Base-by-base conservation (phyloP, 208 protist genomes). In the Trypanosoma melophagium region DNA sequence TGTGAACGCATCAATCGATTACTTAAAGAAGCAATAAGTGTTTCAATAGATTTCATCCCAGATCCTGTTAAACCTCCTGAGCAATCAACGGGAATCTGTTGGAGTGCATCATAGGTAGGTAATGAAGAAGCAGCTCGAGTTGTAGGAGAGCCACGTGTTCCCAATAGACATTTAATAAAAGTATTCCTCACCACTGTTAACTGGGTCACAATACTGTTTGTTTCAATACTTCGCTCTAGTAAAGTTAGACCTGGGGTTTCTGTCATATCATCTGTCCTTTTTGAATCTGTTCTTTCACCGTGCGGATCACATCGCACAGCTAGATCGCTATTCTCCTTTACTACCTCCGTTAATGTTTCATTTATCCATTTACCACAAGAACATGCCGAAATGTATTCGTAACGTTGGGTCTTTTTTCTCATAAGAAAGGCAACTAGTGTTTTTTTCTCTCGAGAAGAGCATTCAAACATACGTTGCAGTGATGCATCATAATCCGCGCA, bases 111-210 rank as follows among this genome's bases (percentile, higher is more conserved):
- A 9, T 56, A 28, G 3, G n/a, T 28, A 3, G 21, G 5, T n/a
- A 21, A 3, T 9, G 41, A 40, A n/a, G 24, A 17, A 53, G 3
- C 10, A 25, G 28, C 28, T 35, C 28, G 1, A 35, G 28, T 7
- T 35, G 28, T 35, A 35, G 28, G 28, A 35, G 28, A 35, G 3
- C 5, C 28, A 7, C 28, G 1, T 35, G 28, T 35, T 35, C 13
- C 13, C 38, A 57, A 31, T 52, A 76, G 21, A 53, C 50, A 25
- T 13, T 52, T 57, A 22, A 76, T 41, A 31, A 69, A 76, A 24
- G 35, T n/a, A 51, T 76, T 69, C 7, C 70, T 62, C 35, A 76
- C 70, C 1, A 66, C 52, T 10, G 70, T 76, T 12, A 76, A 47
- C 41, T 69, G 57, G 7, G 57, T 44, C 19, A 76, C 63, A 60